These are phyloP conservation scores for Cercospora sp. DNA, from an alignment of 2,329 filamentous ascomycete genomes.

Conservation along the genomic window DNA sequence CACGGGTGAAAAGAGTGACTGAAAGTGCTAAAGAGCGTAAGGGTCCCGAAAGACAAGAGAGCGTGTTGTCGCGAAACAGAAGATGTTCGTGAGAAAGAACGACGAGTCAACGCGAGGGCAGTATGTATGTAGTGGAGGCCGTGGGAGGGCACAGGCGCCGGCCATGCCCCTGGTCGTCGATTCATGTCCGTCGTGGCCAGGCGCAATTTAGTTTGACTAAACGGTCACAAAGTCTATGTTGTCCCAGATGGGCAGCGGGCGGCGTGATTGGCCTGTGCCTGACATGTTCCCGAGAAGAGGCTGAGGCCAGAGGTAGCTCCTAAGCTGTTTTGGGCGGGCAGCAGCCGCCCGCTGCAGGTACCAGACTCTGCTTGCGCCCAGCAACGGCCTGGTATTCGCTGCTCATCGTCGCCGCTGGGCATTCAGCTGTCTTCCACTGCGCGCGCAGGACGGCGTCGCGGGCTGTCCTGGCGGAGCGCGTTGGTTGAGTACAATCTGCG, in stretches of 20 bases:
- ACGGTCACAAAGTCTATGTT: constrained; percentile 25
- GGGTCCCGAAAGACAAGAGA: constrained; percentile 38
- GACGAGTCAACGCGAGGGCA: constrained; percentile 12
- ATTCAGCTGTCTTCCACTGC: neutral
- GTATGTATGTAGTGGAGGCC: constrained; percentile 4
- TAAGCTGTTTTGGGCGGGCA: constrained; percentile 4
- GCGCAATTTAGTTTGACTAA: constrained; percentile 22
- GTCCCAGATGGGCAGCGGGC: neutral
- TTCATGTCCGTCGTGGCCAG: constrained; percentile 23
- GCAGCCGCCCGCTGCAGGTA: constrained; percentile 18
- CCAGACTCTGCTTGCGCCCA: constrained; percentile 7
- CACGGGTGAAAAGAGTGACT: constrained; percentile 37
- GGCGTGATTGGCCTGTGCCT: constrained; percentile 24
- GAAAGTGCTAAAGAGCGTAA: constrained; percentile 37
- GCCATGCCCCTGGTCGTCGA: constrained; percentile 20
- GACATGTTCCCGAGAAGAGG: constrained; percentile 18
- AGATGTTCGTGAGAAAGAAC: constrained; percentile 27
- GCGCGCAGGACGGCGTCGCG: neutral
- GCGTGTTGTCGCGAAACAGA: constrained; percentile 32
- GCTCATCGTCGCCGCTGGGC: neutral
- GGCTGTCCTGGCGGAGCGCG: neutral
- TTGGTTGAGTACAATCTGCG: neutral
- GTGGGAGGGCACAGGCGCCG: constrained; percentile 13
- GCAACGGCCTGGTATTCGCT: constrained; percentile 15
- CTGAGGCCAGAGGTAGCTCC: constrained; percentile 12